phyloP scores from a whole-genome alignment of 371 early-diverging fungal genomes.

The Mortierella sp. region DNA sequence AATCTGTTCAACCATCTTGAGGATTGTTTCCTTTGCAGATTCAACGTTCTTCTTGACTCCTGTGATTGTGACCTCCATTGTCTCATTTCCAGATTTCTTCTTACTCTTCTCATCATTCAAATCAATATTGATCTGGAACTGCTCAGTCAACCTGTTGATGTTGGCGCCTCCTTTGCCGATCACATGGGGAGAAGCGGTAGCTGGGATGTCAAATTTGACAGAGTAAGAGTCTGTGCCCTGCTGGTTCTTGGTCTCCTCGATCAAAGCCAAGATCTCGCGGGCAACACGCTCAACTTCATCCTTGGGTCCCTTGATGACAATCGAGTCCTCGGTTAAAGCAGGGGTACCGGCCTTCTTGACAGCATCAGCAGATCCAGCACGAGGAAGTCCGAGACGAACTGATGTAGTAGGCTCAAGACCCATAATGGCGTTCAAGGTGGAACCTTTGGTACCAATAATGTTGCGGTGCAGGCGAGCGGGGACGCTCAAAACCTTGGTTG shows the following conservation, averaged over 20 bases:
- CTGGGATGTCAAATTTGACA: conserved; percentile 77
- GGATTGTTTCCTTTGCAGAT: conserved; percentile 79
- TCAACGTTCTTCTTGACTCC: conserved; percentile 86
- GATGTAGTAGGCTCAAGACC: conserved; percentile 71
- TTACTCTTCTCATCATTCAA: conserved; percentile 68
- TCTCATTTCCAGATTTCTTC: conserved; percentile 57
- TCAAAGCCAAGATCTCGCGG: conserved; percentile 72
- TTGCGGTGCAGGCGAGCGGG: conserved; percentile 81
- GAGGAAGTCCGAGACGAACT: conserved; percentile 77
- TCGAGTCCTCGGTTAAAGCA: conserved; percentile 64
- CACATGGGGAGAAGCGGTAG: conserved; percentile 79
- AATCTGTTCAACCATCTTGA: conserved; percentile 75
- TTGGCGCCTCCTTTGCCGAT: conserved; percentile 92
- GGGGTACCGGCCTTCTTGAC: conserved; percentile 58
- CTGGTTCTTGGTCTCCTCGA: conserved; percentile 76
- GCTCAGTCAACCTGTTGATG: conserved; percentile 83
- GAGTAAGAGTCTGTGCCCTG: conserved; percentile 76
- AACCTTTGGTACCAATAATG: conserved; percentile 82
- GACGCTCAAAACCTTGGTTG: conserved; percentile 70
- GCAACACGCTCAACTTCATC: conserved; percentile 80
- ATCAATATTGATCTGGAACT: conserved; percentile 84
- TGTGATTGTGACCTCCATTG: conserved; percentile 79
- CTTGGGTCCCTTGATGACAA: conserved; percentile 86
- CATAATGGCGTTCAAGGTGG: conserved; percentile 76
- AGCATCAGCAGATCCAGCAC: conserved; percentile 44